Conservation (phyloP, 78 protist genomes). For the slime mould (Dictyostelium discoideum) region dicty_2.7 NC_007089.4:1905001-1905500, state of each 20-base stretch:
- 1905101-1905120: conserved; percentile 69
- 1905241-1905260: conserved; percentile 26
- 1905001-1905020: conserved; percentile 51
- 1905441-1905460: neutral
- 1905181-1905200: conserved; percentile 34
- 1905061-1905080: conserved; percentile 36
- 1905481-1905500: neutral
- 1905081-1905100: conserved; percentile 32
- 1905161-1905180: conserved; percentile 44
- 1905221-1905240: conserved; percentile 46
- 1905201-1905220: conserved; percentile 63
- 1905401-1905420: neutral
- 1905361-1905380: conserved; percentile 37
- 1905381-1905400: conserved; percentile 52
- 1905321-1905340: conserved; percentile 37
- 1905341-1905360: conserved; percentile 59
- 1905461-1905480: too few relatives aligned
- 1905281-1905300: conserved; percentile 55
- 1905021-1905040: conserved; percentile 33
- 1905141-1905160: conserved; percentile 28
- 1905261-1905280: conserved; percentile 29
- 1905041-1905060: conserved; percentile 66
- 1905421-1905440: too few relatives aligned
- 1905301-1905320: conserved; percentile 60
- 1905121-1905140: conserved; percentile 54